Base-by-base conservation (phyloP, 306 rosid species). In the Delonix regia region DNA sequence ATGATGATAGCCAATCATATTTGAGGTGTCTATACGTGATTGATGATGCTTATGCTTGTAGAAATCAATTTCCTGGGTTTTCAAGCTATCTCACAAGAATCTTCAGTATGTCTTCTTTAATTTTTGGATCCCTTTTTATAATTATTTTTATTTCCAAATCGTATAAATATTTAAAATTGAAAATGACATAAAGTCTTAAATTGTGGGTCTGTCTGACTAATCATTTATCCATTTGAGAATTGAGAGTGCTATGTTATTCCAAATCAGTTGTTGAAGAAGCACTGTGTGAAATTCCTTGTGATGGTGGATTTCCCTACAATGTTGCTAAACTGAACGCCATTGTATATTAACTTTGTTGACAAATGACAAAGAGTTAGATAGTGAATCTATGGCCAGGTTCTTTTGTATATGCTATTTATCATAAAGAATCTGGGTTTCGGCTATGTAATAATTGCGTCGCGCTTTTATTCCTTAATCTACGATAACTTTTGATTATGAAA, bases 11-110 rank as follows among this genome's bases (percentile, higher is more conserved):
- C 76, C 88, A 84, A 88, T 88, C 96, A 83, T 84, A 84, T 79
- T 69, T 28, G 63, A 27, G 73, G 86, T 69, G 77, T 55, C 62
- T 16, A 78, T 84, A 75, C 85, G 84, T 72, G 90, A 83, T 78
- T 81, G 71, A 72, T 59, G 87, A 89, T 78, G 88, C 94, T 88
- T 84, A 84, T 90, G 86, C 97, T 94, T 90, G 97, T 88, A 90
- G 92, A 90, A 94, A 90, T 83, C 98, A 90, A 85, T 88, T 88
- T 94, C 94, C 94, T 86, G 83, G 81, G 75, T 85, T 84, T 89
- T 87, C 83, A 92, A 94, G 94, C 87, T 80, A 94, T 83, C 88
- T 75, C 88, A 77, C 48, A 73, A 85, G 94, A 94, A 86, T 90
- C 94, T 92, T 90, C 63, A 65, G 82, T 51, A 13, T 72, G 65